Base-by-base conservation (phyloP, 768 basidiomycete genomes). In the Russula sp. region DNA sequence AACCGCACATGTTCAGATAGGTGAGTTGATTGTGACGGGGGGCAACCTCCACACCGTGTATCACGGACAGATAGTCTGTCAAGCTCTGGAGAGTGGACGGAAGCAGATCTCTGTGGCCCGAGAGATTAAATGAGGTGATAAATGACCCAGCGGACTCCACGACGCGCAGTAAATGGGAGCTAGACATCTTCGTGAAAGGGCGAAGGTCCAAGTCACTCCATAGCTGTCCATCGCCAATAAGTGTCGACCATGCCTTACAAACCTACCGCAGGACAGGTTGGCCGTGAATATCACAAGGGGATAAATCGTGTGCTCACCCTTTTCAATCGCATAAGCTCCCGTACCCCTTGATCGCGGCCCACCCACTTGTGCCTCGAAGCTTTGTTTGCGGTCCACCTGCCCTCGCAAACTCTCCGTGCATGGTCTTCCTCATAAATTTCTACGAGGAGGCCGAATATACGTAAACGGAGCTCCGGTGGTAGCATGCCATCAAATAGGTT, bases 151-250 rank as follows among this genome's bases (percentile, higher is more conserved):
- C 83, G 16, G 71, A 66, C 29, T 77, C 68, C 42, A 82, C 74
- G 34, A 95, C 73, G 41, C 79, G 80, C 39, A 77, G 64, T 42
- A 93, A 69, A 53, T 85, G 73, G 25, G 73, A 70, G 49, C 76
- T 68, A 13, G 86, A 78, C 7, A 86, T 70, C 41, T 77, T 75
- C 14, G 88, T 83, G 70, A 90, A 88, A 1, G 83, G 73, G 20
- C 72, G 78, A 38, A 93, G 76, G 69, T 89, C 80, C 38, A 90
- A 75, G 59, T 79, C 70, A 47, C 74, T 68, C 93, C 93, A 95
- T n/a, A 95, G 78, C 68, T 93, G 89, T 14, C 93, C 93, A 70
- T 96, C 93, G 67, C 86, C 84, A 29, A 86, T 83, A 42, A 94
- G 81, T 2, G 75, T 70, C 56, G 81, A 84, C 92, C 93, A 96